Base-by-base conservation (phyloP, 495 filamentous ascomycete genomes). In the Chlorociboria aeruginascens region DNA sequence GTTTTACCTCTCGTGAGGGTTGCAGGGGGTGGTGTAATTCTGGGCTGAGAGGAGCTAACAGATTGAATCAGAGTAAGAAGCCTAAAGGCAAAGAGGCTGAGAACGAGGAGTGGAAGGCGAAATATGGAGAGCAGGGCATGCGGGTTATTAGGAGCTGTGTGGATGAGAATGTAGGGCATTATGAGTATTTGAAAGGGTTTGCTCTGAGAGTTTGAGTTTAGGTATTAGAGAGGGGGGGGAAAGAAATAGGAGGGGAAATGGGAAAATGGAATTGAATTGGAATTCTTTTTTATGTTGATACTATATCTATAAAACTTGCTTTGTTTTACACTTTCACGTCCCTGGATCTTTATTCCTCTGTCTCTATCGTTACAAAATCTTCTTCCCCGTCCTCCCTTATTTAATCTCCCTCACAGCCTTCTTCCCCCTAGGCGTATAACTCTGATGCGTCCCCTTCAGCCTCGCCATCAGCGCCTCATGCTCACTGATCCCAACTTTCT, bases 131-230 rank as follows among this genome's bases (percentile, higher is more conserved):
- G 43, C 69, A 93, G 55, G 85, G 68, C 4, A 82, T 85, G 28
- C 80, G 77, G 52, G 61, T 84, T 34, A 95, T 97, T 56, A 71
- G 79, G 44, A 67, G 82, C 53, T 81, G 79, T 11, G 87, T 94
- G 39, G 72, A 89, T 55, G 80, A 71, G 39, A 93, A 89, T 63
- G 72, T 90, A 52, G 66, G 66, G n/a, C 79, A 95, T 62, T 97
- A 96, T 56, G 78, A 93, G 65, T 93, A 93, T 62, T 65, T 97
- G 66, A 95, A 90, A 78, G 72, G 77, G 54, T 97, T 93, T 65
- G 85, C 84, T 46, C 69, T 95, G 57, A 79, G 80, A 45, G 42
- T 45, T 42, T 55, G 32, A 46, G 16, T 2, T 25, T 25, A 25
- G 4, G 4, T 4, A 4, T 1, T 25, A 25, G 4, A 25, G 20